phyloP scores from a whole-genome alignment of 2,329 filamentous ascomycete genomes.

The Dothistroma septosporum region DNA sequence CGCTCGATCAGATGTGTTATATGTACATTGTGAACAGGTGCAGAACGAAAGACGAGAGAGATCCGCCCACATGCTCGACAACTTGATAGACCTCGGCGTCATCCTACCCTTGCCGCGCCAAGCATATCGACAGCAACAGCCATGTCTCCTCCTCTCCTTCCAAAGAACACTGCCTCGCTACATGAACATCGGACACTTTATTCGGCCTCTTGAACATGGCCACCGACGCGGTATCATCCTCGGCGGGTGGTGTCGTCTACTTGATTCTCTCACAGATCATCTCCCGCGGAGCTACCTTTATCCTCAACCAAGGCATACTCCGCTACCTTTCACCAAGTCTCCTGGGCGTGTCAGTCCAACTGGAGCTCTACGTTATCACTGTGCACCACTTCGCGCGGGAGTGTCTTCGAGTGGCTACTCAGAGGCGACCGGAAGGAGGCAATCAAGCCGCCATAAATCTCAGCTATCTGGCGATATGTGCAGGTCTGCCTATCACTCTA shows the following conservation, averaged over 20 bases:
- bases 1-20: background rate
- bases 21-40: constrained; percentile 6
- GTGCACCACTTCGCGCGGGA: constrained; percentile 94
- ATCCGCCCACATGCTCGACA: background rate
- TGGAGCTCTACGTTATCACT: constrained; percentile 88
- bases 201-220: constrained; percentile 20
- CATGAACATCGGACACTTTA: background rate
- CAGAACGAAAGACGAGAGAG: no score
- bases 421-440: constrained; percentile 56
- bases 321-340: constrained; percentile 81
- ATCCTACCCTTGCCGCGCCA: background rate
- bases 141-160: constrained; percentile 1
- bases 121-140: background rate
- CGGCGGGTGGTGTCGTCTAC: constrained; percentile 71
- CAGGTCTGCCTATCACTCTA: constrained; percentile 58
- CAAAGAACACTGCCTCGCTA: background rate
- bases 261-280: constrained; percentile 82
- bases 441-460: constrained; percentile 81
- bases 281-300: constrained; percentile 84
- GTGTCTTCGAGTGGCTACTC: constrained; percentile 83
- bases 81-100: background rate
- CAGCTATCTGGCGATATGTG: constrained; percentile 69
- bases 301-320: constrained; percentile 85
- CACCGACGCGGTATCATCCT: constrained; percentile 38
- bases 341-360: constrained; percentile 79